Conservation (phyloP, 345 rosid species). For the Aegle marmelos region DNA sequence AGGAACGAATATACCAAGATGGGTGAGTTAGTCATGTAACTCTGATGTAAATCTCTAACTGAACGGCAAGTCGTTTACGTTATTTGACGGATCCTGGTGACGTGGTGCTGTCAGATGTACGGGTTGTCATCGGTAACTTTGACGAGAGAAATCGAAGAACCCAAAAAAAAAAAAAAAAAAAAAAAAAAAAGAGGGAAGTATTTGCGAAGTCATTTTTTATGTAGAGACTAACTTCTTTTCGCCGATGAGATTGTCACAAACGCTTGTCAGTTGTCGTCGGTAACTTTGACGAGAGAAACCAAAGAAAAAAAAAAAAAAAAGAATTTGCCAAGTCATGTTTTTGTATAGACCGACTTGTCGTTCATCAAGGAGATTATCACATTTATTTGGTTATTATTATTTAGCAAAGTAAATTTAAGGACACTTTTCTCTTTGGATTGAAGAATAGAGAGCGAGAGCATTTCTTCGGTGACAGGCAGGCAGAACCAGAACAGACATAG, state of each 20-base stretch:
- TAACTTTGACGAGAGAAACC: background rate
- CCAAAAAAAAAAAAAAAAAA: too few relatives aligned
- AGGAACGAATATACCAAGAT: background rate
- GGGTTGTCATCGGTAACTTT: background rate
- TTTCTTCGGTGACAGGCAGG: background rate
- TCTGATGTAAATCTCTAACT: background rate
- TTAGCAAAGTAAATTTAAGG: background rate
- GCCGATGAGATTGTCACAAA: background rate
- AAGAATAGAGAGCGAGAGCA: background rate
- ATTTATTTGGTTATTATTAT: background rate
- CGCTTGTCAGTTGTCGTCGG: background rate
- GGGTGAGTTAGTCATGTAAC: background rate
- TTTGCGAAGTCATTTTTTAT: background rate
- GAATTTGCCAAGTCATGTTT: background rate
- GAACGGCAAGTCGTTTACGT: background rate
- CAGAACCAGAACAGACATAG: background rate
- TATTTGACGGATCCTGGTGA: too few relatives aligned
- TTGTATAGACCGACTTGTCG: background rate
- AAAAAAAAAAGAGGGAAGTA: too few relatives aligned
- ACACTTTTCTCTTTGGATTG: background rate
- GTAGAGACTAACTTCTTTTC: background rate
- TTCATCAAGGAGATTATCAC: background rate
- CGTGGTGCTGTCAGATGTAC: background rate
- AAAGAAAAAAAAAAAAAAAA: too few relatives aligned
- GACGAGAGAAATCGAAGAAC: background rate